Evolutionary conservation across 176 grass and related monocot species (phyloP), one percentile per base, ranked within the genome.

Genomic region (Rhynchospora pubera): DNA sequence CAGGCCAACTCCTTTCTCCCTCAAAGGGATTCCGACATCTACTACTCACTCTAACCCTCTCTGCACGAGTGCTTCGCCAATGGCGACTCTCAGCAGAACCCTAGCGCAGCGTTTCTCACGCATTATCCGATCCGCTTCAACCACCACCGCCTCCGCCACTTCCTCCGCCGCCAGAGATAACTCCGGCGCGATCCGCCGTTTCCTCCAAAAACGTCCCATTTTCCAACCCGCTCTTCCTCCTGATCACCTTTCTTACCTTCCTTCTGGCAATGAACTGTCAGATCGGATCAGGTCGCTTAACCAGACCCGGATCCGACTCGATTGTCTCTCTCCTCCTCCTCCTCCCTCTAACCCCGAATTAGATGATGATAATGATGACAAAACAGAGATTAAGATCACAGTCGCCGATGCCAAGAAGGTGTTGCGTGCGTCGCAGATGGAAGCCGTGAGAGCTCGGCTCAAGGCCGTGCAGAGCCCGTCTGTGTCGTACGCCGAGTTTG

Each of bases 241-340:
- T 45, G 93, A 91, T 55, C 86, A 83, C 0, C 64, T 84, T 22
- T 59, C 55, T 13, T 77, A 65, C 70, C 12, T 66, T 26, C 62
- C 74, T 34, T 56, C 50, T 58, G 87, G 79, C 86, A 86, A 88
- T 34, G 87, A 86, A 14, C 85, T 96, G 13, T 86, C 84, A 1
- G 91, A 96, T 85, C 86, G 87, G 89, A 99, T 99, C 84, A 91
- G 86, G 64, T 88, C 87, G 62, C 83, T 99, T 9, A 86, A 85
- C 42, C 72, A 84, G 34, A 80, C 64, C 59, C 84, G 89, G 69
- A 89, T 96, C 89, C 88, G 84, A 72, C 93, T 99, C 74, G 93
- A 96, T 61, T 91, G 91, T 47, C 84, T 99, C 53, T 79, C 90
- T 1, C 96, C 89, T 30, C 26, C 26, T 28, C 94, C 89, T 10